Conservation (phyloP, 2,329 filamentous ascomycete genomes). For the Ophiobolus disseminans region DNA sequence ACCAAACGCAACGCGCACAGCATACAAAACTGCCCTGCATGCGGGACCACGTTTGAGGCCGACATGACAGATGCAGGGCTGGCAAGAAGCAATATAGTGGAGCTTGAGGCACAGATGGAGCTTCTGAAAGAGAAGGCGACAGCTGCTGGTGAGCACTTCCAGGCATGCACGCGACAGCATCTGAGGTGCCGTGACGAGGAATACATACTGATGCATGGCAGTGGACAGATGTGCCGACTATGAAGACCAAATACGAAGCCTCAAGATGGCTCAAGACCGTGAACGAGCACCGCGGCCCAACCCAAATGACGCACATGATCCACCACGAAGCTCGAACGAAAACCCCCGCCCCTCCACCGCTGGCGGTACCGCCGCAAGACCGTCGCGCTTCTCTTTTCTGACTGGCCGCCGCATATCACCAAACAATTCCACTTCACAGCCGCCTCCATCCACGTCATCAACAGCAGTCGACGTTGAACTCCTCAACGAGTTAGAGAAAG, state of each 20-base stretch:
- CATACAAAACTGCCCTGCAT: constrained; percentile 41
- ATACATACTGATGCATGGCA: constrained; percentile 28
- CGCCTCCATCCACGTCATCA: constrained; percentile 32
- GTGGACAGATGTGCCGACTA: constrained; percentile 73
- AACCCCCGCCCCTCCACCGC: constrained; percentile 40
- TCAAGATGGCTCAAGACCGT: constrained; percentile 44
- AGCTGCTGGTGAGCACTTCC: constrained; percentile 59
- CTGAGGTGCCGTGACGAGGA: constrained; percentile 14
- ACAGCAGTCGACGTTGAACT: constrained; percentile 56
- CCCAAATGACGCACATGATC: constrained; percentile 25
- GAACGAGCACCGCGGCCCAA: constrained; percentile 27
- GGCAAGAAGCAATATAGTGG: constrained; percentile 45
- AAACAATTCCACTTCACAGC: constrained; percentile 40
- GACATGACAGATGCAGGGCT: constrained; percentile 23
- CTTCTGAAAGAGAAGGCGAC: constrained; percentile 74
- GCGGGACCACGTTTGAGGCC: constrained; percentile 30
- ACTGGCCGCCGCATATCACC: constrained; percentile 49
- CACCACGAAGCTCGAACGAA: constrained; percentile 31
- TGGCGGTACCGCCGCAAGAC: constrained; percentile 33
- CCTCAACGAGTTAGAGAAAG: constrained; percentile 68
- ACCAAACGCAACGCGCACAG: constrained; percentile 26
- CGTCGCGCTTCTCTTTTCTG: constrained; percentile 54
- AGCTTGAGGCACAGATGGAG: constrained; percentile 74
- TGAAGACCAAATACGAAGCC: constrained; percentile 74
- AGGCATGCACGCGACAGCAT: background rate